Percentiles rank a stretch among this genome's conserved stretches.
Evolutionary conservation across 495 filamentous ascomycete genomes (phyloP).

Genomic region (Talaromyces nanjingensis): DNA sequence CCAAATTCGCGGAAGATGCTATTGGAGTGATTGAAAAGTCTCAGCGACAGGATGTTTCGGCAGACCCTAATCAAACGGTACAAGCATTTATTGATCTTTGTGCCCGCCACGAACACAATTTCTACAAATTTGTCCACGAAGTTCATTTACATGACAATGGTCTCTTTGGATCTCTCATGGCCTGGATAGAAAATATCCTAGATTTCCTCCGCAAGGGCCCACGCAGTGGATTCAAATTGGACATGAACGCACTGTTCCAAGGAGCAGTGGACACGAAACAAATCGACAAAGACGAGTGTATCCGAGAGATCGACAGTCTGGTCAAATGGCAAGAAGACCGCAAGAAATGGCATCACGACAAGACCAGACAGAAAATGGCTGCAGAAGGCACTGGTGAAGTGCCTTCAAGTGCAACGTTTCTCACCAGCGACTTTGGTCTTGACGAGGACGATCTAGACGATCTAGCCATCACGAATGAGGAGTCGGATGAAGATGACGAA

Average conservation of each 20-base stretch:
- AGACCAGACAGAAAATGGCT: slow-evolving; percentile 98
- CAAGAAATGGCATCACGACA: slow-evolving; percentile 96
- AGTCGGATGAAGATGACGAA: slow-evolving; percentile 57
- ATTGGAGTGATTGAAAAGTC: slow-evolving; percentile 83
- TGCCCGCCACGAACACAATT: slow-evolving; percentile 87
- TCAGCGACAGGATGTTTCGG: slow-evolving; percentile 83
- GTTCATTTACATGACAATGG: slow-evolving; percentile 98
- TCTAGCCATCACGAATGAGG: slow-evolving; percentile 68
- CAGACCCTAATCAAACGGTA: slow-evolving; percentile 98
- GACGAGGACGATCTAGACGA: slow-evolving; percentile 76
- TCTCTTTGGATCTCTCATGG: slow-evolving; percentile 91
- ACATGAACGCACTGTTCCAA: slow-evolving; percentile 88
- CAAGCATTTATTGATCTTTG: slow-evolving; percentile 97
- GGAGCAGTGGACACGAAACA: slow-evolving; percentile 60
- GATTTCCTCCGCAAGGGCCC: slow-evolving; percentile 88
- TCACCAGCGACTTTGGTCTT: slow-evolving; percentile 78
- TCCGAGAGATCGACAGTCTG: slow-evolving; percentile 75
- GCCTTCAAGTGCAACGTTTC: slow-evolving; percentile 54
- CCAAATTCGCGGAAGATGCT: slow-evolving; percentile 83
- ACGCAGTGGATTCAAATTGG: slow-evolving; percentile 58
- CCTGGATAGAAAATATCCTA: slow-evolving; percentile 94
- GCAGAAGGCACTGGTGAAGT: slow-evolving; percentile 56
- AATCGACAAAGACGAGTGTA: slow-evolving; percentile 62
- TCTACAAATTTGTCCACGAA: slow-evolving; percentile 98
- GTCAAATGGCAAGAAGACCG: slow-evolving; percentile 91